phyloP scores from a whole-genome alignment of 179 eudicot genomes.

The Sideroxylon spinosum region DNA sequence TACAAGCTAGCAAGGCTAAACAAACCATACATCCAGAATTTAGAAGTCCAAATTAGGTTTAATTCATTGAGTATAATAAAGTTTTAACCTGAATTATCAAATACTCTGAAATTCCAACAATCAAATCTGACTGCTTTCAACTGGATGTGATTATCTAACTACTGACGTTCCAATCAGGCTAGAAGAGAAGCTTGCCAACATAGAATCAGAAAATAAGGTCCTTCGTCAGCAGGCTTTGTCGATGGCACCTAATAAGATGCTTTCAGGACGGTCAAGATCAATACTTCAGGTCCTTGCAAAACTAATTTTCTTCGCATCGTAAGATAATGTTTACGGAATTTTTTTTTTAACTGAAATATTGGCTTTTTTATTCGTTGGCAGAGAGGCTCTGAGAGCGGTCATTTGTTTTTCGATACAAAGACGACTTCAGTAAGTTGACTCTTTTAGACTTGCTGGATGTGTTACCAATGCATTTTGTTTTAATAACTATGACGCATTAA shows the following conservation, averaged over 20 bases:
- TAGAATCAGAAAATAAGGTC: slow-evolving; percentile 94
- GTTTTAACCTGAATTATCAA: no score
- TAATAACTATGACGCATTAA: background rate
- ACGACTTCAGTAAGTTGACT: slow-evolving; percentile 35
- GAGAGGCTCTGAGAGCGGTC: slow-evolving; percentile 80
- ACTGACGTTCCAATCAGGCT: slow-evolving; percentile 38
- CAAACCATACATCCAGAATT: no score
- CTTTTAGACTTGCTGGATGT: background rate
- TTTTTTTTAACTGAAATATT: slow-evolving; percentile 8
- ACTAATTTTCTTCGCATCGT: slow-evolving; percentile 15
- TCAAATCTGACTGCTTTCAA: background rate
- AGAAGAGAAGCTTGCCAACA: slow-evolving; percentile 73
- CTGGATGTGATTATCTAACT: background rate
- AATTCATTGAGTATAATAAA: no score
- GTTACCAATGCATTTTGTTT: background rate
- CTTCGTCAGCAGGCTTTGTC: slow-evolving; percentile 86
- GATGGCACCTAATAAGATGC: slow-evolving; percentile 73
- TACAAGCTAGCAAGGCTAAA: no score
- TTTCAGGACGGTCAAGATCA: slow-evolving; percentile 77
- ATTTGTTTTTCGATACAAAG: slow-evolving; percentile 38
- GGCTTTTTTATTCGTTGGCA: slow-evolving; percentile 34
- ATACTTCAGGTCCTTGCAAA: slow-evolving; percentile 61
- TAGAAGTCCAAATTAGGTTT: no score
- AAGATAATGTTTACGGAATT: slow-evolving; percentile 4
- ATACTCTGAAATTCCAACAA: no score